Evolutionary conservation across 2,329 filamentous ascomycete genomes (phyloP).

Genomic region (Colletotrichum sp.): DNA sequence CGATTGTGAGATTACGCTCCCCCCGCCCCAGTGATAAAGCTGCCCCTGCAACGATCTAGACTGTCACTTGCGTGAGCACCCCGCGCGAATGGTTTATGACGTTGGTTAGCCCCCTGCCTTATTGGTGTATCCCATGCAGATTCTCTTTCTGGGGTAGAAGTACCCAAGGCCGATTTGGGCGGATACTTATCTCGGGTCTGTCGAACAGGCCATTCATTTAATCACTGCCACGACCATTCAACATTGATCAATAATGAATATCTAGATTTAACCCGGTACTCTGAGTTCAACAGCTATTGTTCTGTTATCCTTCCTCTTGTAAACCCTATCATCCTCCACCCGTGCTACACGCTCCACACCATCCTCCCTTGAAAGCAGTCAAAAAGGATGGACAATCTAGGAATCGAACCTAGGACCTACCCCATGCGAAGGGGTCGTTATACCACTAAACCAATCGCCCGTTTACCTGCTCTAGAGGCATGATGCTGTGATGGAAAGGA

Average conservation of each 20-base stretch:
- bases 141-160: background rate
- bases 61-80: background rate
- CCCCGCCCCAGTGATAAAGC: background rate
- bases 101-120: background rate
- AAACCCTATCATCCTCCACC: background rate
- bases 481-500: background rate
- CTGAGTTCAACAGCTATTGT: background rate
- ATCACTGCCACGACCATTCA: background rate
- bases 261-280: background rate
- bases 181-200: background rate
- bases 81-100: background rate
- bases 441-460: background rate
- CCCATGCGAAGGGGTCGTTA: background rate
- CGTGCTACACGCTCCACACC: background rate
- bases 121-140: background rate
- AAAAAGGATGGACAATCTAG: background rate
- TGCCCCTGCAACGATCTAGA: background rate
- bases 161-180: background rate
- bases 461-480: background rate
- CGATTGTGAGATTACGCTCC: background rate
- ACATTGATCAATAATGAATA: background rate
- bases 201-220: background rate
- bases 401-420: slow-evolving; percentile 1
- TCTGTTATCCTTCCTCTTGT: background rate
- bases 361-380: background rate